Base-by-base conservation (phyloP, 2,329 filamentous ascomycete genomes). In the Conoideocrella luteorostrata region DNA sequence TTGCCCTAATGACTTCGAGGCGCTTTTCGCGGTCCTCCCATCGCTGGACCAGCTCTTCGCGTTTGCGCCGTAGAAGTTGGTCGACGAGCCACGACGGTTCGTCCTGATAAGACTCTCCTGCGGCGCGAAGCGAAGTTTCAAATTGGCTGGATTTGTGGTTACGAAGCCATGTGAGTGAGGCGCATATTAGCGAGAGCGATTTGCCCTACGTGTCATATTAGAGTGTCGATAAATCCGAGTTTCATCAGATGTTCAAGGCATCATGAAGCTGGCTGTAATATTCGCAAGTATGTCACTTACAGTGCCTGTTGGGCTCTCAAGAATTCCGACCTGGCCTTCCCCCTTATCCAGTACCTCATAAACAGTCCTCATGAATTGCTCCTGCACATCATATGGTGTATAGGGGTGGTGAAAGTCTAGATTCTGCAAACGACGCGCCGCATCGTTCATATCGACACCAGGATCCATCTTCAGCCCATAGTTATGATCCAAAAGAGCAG, bases 251-350 rank as follows among this genome's bases (percentile, higher is more conserved):
- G 18, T 29, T 30, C 12, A 9, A 11, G 4, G n/a, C n/a, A n/a
- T n/a, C n/a, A n/a, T n/a, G n/a, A n/a, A n/a, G n/a, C n/a, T n/a
- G n/a, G n/a, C n/a, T n/a, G n/a, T n/a, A n/a, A n/a, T n/a, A n/a
- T n/a, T n/a, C n/a, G n/a, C n/a, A n/a, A n/a, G n/a, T n/a, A n/a
- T n/a, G 11, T 29, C 3, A 64, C 66, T 51, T 59, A 76, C 75
- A 49, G 80, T 85, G 62, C 90, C 90, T 33, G 90, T 96, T n/a
- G 90, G 90, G 36, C 88, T 95, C 60, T 96, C 90, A 36, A 96
- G 82, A 34, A 96, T 89, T 23, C 87, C 90, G 37, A 95, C 74
- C 57, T 90, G 87, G 7, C 86, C 84, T 33, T 84, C 63, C 4
- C 77, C 77, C 20, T 57, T 57, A 52, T 94, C 82, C 21, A 95